Evolutionary conservation across 306 rosid species (phyloP).

Genomic region (Medicago lupulina): DNA sequence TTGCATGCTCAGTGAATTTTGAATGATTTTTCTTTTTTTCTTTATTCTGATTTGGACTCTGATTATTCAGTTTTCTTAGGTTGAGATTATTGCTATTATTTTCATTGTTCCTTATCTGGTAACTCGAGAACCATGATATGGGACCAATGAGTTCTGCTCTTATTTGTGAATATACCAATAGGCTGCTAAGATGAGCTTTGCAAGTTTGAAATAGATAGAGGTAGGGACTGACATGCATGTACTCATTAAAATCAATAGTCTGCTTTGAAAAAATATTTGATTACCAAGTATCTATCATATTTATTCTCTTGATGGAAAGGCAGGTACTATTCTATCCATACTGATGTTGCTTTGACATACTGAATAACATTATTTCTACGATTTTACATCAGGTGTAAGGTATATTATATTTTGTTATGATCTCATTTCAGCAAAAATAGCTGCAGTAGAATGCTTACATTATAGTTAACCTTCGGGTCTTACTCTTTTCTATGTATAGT

Average conservation of each 20-base stretch:
- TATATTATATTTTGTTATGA: too few relatives aligned
- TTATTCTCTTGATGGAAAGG: not conserved
- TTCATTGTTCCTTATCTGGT: conserved; percentile 26
- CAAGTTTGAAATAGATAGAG: conserved; percentile 92
- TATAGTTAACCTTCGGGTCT: not conserved
- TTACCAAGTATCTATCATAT: too few relatives aligned
- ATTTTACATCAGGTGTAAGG: not conserved
- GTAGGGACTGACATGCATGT: conserved; percentile 48
- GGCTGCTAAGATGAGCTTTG: conserved; percentile 72
- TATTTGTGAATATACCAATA: conserved; percentile 84
- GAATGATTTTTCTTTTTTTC: not conserved
- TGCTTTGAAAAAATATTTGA: too few relatives aligned
- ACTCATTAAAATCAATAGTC: conserved; percentile 24
- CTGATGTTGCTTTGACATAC: not conserved
- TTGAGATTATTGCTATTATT: conserved; percentile 3
- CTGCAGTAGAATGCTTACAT: too few relatives aligned
- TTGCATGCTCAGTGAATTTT: not conserved
- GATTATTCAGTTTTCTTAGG: conserved; percentile 2
- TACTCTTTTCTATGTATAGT: too few relatives aligned
- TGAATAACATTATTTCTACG: too few relatives aligned
- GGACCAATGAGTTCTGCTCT: conserved; percentile 89
- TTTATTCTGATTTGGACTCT: not conserved
- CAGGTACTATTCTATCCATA: not conserved
- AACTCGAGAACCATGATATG: not conserved
- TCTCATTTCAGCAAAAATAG: too few relatives aligned